Evolutionary conservation across 805 yeast genomes (phyloP).

Genomic region (Kurtzmaniella fragi): DNA sequence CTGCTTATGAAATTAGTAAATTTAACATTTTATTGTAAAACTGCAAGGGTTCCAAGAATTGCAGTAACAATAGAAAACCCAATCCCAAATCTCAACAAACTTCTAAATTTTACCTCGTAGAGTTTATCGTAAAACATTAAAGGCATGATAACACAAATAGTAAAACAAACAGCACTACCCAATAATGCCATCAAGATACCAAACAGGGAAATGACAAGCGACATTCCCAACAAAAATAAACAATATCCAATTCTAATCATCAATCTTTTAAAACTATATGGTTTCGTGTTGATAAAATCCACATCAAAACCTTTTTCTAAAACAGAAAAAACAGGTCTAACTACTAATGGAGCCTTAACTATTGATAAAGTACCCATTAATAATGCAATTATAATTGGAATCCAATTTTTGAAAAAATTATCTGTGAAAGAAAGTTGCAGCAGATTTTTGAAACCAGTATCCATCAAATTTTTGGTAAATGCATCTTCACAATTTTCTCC

Average conservation of each 20-base stretch:
- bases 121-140: conserved; percentile 28
- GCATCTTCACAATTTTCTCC: conserved; percentile 66
- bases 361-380: conserved; percentile 36
- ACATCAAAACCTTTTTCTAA: conserved; percentile 24
- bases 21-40: too few species aligned
- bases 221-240: conserved; percentile 14
- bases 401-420: conserved; percentile 59
- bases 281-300: neutral
- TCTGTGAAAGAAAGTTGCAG: conserved; percentile 6
- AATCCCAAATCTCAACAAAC: conserved; percentile 14
- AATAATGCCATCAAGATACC: conserved; percentile 37
- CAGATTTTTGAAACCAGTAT: conserved; percentile 24
- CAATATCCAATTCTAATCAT: conserved; percentile 20
- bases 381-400: conserved; percentile 28
- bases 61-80: conserved; percentile 14
- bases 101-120: conserved; percentile 8
- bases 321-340: conserved; percentile 35
- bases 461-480: conserved; percentile 68
- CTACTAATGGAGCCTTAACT: conserved; percentile 36
- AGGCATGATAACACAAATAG: conserved; percentile 37
- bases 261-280: conserved; percentile 4
- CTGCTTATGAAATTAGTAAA: too few species aligned
- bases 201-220: conserved; percentile 31
- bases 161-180: conserved; percentile 38
- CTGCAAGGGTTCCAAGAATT: conserved; percentile 22